Evolutionary conservation across 768 basidiomycete species (phyloP).

Genomic region (Phylloporus rhodoxanthus): DNA sequence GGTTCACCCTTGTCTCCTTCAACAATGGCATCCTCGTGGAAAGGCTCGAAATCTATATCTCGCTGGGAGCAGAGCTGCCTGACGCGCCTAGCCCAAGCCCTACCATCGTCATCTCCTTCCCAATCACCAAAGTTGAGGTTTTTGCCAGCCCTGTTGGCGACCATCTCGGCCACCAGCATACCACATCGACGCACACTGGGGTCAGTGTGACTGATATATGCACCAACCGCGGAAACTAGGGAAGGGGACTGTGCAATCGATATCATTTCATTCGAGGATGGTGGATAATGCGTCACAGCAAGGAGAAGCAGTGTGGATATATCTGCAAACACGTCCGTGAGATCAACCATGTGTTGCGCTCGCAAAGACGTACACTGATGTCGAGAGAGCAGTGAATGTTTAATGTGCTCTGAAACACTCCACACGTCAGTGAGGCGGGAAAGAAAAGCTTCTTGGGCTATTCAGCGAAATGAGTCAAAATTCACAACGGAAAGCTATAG

Average conservation of each 20-base stretch:
- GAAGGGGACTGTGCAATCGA: conserved; percentile 47
- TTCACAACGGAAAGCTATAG: conserved; percentile 6
- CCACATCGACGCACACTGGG: conserved; percentile 75
- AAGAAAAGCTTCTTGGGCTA: conserved; percentile 44
- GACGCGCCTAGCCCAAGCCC: conserved; percentile 57
- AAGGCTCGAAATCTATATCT: conserved; percentile 46
- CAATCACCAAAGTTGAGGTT: conserved; percentile 76
- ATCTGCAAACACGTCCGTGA: conserved; percentile 41
- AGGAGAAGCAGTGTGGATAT: conserved; percentile 67
- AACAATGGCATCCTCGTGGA: conserved; percentile 9
- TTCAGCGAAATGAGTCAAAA: conserved; percentile 9
- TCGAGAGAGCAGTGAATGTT: conserved; percentile 65
- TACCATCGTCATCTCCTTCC: conserved; percentile 69
- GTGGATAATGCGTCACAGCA: conserved; percentile 53
- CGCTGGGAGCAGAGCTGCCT: conserved; percentile 45
- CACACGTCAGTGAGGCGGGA: conserved; percentile 54
- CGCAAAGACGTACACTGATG: conserved; percentile 62
- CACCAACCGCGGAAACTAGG: conserved; percentile 64
- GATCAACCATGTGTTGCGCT: not conserved
- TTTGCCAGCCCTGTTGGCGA: conserved; percentile 57
- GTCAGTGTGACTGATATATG: conserved; percentile 77
- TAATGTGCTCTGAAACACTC: conserved; percentile 73
- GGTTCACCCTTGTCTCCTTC: conserved; percentile 6
- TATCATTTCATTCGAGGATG: conserved; percentile 40
- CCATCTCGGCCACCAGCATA: conserved; percentile 85